Evolutionary conservation across 1,284 basidiomycete species (phyloP), one percentile per base, ranked within the genome.

Genomic region (Ceratobasidium sp.): DNA sequence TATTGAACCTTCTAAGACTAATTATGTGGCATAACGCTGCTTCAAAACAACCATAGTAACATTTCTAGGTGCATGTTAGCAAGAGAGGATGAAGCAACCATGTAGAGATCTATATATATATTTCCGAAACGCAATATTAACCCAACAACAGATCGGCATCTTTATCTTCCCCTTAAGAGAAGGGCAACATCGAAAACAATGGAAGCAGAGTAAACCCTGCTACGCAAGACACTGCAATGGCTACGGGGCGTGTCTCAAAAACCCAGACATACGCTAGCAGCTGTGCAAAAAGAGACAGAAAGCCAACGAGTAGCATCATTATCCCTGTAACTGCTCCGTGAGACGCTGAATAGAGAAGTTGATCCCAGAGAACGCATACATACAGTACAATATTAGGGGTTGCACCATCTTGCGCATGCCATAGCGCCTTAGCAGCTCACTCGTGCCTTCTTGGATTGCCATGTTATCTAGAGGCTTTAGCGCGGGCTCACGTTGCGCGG

Each of bases 141-240:
- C 45, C 45, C 45, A 3, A 15, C 13, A 45, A 13, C 45, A 45
- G 20, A 45, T 13, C 3, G 7, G 45, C 11, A 45, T 2, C 45
- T 45, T 17, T 15, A 45, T 45, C 11, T 6, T 10, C 20, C 11
- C 45, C 11, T 45, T 28, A 33, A 13, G 28, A 28, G 1, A 17
- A 28, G 13, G 54, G 54, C 1, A 56, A 56, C 4, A 47, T 39
- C 7, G 61, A 64, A 17, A 64, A 3, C 13, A 67, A 31, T n/a
- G 47, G 65, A 7, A 67, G 47, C 26, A 67, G 26, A 31, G n/a
- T 4, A 17, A 49, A 20, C 42, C 31, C 47, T 4, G 65, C 45
- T 7, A 53, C 42, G 28, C 45, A 67, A 10, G 65, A 51, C 31
- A 67, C 33, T 20, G 45, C 49, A 53, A 67, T 67, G 28, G 42